Base-by-base conservation (phyloP, 2,329 filamentous ascomycete genomes). In the Colletotrichum lentis region DNA sequence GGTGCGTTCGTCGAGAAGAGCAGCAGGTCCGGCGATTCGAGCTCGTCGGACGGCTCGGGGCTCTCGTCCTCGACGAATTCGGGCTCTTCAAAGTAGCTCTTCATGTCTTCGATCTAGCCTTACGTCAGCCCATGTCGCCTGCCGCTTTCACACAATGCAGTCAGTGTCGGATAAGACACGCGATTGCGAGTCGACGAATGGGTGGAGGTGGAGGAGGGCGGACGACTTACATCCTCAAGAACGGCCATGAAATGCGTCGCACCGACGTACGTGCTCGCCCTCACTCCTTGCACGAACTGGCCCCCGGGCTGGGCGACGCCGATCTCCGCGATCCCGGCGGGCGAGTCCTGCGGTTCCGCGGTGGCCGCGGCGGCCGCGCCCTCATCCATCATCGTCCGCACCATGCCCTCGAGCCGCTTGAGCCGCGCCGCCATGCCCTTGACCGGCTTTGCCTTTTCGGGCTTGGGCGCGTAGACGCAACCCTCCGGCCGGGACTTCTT, bases 191-290 rank as follows among this genome's bases (percentile, higher is more conserved):
- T 12, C 8, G 8, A 20, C 14, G 22, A 37, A 27, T 2, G 41
- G n/a, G 31, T 35, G 31, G 31, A 10, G 31, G 31, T 10, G 31
- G 31, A 35, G 31, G 31, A 35, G 7, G n/a, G 10, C 5, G 56
- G 31, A 39, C 24, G 49, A 76, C 82, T 80, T 71, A 88, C 86
- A 78, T 88, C 84, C 72, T 88, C 84, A 12, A 88, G 76, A 75
- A 88, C 87, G 2, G 86, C 86, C 78, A 87, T 84, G 71, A 85
- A 87, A 67, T 88, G 86, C 52, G 86, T 88, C 4, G 85, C 85
- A 1, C 86, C 86, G 5, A 88, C 82, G 70, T 87, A 88, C 5
- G 82, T 85, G 49, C 80, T 82, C 11, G 78, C 80, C 58, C 76
- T 76, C 43, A 79, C 74, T 2, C 81, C 79, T 24, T 78, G 76